These are phyloP conservation scores for Penicillium desertorum DNA, from an alignment of 495 filamentous ascomycete genomes.

Conservation along the genomic window DNA sequence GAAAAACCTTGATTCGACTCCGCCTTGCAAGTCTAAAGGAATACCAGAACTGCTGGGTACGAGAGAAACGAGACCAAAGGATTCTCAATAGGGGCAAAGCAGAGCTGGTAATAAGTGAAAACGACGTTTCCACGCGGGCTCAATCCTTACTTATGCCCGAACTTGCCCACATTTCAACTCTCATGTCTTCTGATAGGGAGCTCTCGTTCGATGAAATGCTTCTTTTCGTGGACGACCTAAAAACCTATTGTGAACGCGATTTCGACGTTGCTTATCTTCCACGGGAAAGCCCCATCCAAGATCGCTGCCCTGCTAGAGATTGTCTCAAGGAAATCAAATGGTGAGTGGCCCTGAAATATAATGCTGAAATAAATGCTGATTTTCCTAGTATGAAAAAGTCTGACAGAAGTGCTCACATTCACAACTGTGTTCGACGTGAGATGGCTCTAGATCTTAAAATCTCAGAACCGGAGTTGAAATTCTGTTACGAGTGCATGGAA, in stretches of 20 bases:
- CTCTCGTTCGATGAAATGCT: slow-evolving; percentile 25
- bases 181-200: slow-evolving; percentile 23
- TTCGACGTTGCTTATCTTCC: slow-evolving; percentile 27
- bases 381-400: slow-evolving; percentile 16
- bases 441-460: slow-evolving; percentile 14
- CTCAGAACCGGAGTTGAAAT: slow-evolving; percentile 15
- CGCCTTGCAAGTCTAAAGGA: slow-evolving; percentile 15
- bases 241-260: slow-evolving; percentile 19
- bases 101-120: slow-evolving; percentile 15
- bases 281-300: slow-evolving; percentile 20
- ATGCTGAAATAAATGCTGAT: slow-evolving; percentile 19
- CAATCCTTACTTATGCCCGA: slow-evolving; percentile 25
- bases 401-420: slow-evolving; percentile 24
- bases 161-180: slow-evolving; percentile 15
- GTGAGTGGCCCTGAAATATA: slow-evolving; percentile 12
- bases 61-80: slow-evolving; percentile 20
- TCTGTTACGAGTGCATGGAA: slow-evolving; percentile 25
- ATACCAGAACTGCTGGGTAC: slow-evolving; percentile 21
- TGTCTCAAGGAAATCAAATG: slow-evolving; percentile 13
- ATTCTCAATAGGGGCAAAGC: slow-evolving; percentile 20
- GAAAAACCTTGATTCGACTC: slow-evolving; percentile 16
- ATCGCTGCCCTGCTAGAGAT: slow-evolving; percentile 17
- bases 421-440: slow-evolving; percentile 16
- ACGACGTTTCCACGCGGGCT: slow-evolving; percentile 18
- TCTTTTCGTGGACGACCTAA: slow-evolving; percentile 23